Percentiles rank a stretch among this genome's conserved stretches.
phyloP scores from a whole-genome alignment of 2,329 filamentous ascomycete species.

The Alternaria solani region DNA sequence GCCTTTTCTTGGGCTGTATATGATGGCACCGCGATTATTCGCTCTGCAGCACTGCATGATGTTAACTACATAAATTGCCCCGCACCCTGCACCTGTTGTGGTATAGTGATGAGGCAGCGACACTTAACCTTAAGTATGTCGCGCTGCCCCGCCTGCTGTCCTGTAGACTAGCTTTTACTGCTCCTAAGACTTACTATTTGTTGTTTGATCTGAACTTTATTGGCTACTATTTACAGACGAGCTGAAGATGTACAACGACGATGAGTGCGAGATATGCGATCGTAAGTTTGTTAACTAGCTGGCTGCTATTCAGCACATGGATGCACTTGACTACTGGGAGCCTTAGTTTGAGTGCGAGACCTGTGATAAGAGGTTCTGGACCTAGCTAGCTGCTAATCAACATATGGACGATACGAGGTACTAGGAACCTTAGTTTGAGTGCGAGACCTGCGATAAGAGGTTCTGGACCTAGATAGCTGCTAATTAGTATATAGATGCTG shows the following conservation, averaged over 20 bases:
- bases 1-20: no score
- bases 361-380: slow-evolving; percentile 19
- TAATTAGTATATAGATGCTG: slow-evolving; percentile 6
- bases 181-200: neutral
- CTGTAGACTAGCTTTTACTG: no score
- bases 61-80: no score
- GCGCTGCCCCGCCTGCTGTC: neutral
- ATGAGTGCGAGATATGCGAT: slow-evolving; percentile 22
- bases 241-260: slow-evolving; percentile 4
- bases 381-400: slow-evolving; percentile 12
- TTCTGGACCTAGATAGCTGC: neutral
- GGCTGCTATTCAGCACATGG: neutral
- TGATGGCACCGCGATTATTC: no score
- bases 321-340: neutral
- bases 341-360: neutral
- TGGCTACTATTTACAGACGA: neutral
- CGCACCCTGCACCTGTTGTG: no score
- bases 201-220: neutral
- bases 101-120: neutral
- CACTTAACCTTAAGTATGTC: neutral
- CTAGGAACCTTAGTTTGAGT: slow-evolving; percentile 1
- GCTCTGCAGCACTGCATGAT: no score
- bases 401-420: slow-evolving; percentile 21
- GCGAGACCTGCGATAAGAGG: slow-evolving; percentile 3
- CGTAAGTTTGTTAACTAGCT: slow-evolving; percentile 8